A percentile compares a stretch with the other conserved stretches of the same genome.
Evolutionary conservation across 1,284 basidiomycete genomes (phyloP).

Genomic region (Papiliotrema terrestris): DNA sequence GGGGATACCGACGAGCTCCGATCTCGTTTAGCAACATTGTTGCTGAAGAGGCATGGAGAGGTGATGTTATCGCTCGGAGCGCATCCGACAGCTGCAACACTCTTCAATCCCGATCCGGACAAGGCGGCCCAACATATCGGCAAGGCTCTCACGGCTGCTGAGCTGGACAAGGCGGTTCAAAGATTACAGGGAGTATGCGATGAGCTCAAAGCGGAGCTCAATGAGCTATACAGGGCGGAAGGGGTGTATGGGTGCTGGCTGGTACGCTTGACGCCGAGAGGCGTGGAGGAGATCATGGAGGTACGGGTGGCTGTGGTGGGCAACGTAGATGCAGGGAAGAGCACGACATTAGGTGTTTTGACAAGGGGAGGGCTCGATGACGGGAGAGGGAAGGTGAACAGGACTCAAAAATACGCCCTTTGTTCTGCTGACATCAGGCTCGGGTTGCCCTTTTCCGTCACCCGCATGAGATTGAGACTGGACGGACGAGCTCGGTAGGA

Average conservation of each 20-base stretch:
- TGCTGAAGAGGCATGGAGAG: conserved; percentile 45
- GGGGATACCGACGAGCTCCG: conserved; percentile 32
- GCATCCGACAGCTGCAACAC: conserved; percentile 30
- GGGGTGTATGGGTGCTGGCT: conserved; percentile 39
- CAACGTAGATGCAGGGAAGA: conserved; percentile 82
- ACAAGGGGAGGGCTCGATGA: conserved; percentile 81
- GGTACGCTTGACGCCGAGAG: conserved; percentile 38
- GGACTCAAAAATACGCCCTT: not conserved
- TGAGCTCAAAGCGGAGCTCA: conserved; percentile 35
- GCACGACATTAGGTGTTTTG: conserved; percentile 73
- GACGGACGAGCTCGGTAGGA: conserved; percentile 89
- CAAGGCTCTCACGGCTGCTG: conserved; percentile 13
- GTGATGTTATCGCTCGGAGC: conserved; percentile 37
- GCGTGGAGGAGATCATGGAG: conserved; percentile 59
- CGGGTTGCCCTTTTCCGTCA: conserved; percentile 91
- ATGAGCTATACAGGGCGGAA: conserved; percentile 36
- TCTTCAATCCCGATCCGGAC: conserved; percentile 17
- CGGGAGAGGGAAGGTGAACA: conserved; percentile 69
- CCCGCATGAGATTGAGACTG: conserved; percentile 96
- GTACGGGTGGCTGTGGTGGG: conserved; percentile 93
- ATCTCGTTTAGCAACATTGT: conserved; percentile 29
- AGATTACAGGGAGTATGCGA: conserved; percentile 22
- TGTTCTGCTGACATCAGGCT: conserved; percentile 51
- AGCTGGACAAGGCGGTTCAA: conserved; percentile 26
- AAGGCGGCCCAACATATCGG: conserved; percentile 13